phyloP scores from a whole-genome alignment of 2,329 filamentous ascomycete species.

The Coleophoma eucalyptorum region DNA sequence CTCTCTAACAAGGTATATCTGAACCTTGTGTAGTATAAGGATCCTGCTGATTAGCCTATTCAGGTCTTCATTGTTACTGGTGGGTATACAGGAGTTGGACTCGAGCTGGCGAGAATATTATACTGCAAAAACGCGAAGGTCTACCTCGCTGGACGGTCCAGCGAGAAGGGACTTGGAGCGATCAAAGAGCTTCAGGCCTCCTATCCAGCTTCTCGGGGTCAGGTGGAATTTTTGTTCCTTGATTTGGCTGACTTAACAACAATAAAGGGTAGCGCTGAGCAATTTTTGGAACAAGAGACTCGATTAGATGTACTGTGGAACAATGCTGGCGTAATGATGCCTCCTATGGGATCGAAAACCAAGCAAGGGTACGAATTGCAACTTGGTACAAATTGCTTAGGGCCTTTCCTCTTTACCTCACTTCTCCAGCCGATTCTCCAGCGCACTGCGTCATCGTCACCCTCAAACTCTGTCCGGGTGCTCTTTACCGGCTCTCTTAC shows the following conservation, averaged over 20 bases:
- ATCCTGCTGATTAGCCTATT: neutral
- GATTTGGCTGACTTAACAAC: slow-evolving; percentile 26
- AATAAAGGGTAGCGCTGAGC: slow-evolving; percentile 17
- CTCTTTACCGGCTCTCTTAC: slow-evolving; percentile 13
- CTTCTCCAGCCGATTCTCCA: slow-evolving; percentile 21
- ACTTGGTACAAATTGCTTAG: slow-evolving; percentile 31
- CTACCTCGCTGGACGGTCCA: neutral
- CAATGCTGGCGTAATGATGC: slow-evolving; percentile 20
- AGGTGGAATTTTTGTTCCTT: slow-evolving; percentile 31
- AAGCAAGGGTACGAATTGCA: slow-evolving; percentile 29
- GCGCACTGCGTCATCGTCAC: slow-evolving; percentile 3
- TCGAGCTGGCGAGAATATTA: neutral
- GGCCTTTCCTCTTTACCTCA: slow-evolving; percentile 31
- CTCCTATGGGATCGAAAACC: slow-evolving; percentile 12
- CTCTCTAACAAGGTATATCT: neutral
- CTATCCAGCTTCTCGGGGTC: slow-evolving; percentile 26
- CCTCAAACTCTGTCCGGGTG: slow-evolving; percentile 10
- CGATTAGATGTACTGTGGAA: slow-evolving; percentile 21
- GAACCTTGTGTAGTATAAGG: neutral
- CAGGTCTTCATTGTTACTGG: neutral
- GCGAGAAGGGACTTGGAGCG: neutral
- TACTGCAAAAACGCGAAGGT: neutral
- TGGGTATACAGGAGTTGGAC: neutral
- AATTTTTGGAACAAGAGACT: slow-evolving; percentile 13
- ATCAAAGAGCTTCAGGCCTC: neutral